Evolutionary conservation across 257 asterid genomes (phyloP), one percentile per base, ranked within the genome.

Genomic region (Capsicum baccatum): DNA sequence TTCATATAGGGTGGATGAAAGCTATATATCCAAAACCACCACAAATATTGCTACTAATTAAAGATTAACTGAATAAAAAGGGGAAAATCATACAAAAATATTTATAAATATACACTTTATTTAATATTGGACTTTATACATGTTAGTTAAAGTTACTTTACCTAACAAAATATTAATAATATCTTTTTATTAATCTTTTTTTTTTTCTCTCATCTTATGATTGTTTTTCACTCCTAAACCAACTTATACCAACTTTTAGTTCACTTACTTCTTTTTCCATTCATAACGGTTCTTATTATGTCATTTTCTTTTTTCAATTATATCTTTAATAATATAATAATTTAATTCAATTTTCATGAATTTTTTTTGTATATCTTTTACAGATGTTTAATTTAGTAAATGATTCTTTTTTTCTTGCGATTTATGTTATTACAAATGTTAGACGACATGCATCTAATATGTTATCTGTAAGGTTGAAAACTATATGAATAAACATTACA

Each of bases 21-120:
- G 79, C 60, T 58, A 47, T 64, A 50, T 74, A 52, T 66, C 73
- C 50, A 67, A 35, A 86, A 83, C 86, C 8, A 86, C 86, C 86
- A 15, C 12, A 64, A 39, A 39, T 39, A 55, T 81, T 62, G 16
- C 44, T 9, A 35, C 68, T 60, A 60, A 60, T 33, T 17, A 85
- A 70, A 52, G 33, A 85, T n/a, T 81, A 85, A 59, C 33, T 69
- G 19, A 35, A 68, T 6, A 15, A 15, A 37, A 68, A 0, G 2
- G 37, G 37, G 26, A 26, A 10, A 16, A 26, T 1, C 2, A 26
- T 26, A 26, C 1, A 26, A 64, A 26, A 64, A 12, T 64, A 64
- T 11, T 26, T 64, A 64, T 6, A 66, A 66, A 12, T 66, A 3
- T 66, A 66, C 8, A 12, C 19, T 15, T 67, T 67, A 6, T 13